Conservation (phyloP, 768 basidiomycete species). For the Myochromella boudieri region DNA sequence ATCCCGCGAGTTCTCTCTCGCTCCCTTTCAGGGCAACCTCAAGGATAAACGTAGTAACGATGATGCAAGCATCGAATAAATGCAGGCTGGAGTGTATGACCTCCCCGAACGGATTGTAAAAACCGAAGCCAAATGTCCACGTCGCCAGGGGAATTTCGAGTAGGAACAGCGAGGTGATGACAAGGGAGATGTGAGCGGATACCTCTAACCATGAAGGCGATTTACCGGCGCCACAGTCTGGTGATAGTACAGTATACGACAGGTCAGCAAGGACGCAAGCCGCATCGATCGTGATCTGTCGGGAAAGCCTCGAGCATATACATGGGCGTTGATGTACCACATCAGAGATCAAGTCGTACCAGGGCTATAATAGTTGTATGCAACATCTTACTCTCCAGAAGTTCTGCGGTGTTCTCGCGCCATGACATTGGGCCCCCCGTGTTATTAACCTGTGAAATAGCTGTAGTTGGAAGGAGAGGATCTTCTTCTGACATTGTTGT, state of each 20-base stretch:
- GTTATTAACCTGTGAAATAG: slow-evolving; percentile 3
- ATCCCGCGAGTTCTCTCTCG: slow-evolving; percentile 67
- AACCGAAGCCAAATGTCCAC: slow-evolving; percentile 63
- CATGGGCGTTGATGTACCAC: background rate
- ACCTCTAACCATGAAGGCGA: slow-evolving; percentile 62
- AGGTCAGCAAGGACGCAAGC: slow-evolving; percentile 73
- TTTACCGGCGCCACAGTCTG: slow-evolving; percentile 46
- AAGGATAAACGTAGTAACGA: slow-evolving; percentile 71
- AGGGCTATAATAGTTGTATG: slow-evolving; percentile 59
- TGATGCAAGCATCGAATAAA: slow-evolving; percentile 69
- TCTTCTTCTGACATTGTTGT: slow-evolving; percentile 45
- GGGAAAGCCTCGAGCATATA: no score
- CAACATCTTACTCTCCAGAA: slow-evolving; percentile 52
- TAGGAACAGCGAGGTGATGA: slow-evolving; percentile 72
- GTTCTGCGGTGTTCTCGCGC: slow-evolving; percentile 36
- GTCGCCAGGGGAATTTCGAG: slow-evolving; percentile 72
- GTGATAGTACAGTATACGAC: slow-evolving; percentile 61
- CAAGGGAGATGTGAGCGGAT: slow-evolving; percentile 60
- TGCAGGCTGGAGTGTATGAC: slow-evolving; percentile 63
- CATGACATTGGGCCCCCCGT: slow-evolving; percentile 22
- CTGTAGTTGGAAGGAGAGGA: slow-evolving; percentile 37
- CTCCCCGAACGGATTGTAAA: slow-evolving; percentile 60
- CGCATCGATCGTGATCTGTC: slow-evolving; percentile 65
- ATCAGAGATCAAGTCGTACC: slow-evolving; percentile 34
- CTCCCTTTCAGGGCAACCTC: slow-evolving; percentile 68